Evolutionary conservation across 75 land plant genomes (phyloP).

Genomic region (Picea glauca): DNA sequence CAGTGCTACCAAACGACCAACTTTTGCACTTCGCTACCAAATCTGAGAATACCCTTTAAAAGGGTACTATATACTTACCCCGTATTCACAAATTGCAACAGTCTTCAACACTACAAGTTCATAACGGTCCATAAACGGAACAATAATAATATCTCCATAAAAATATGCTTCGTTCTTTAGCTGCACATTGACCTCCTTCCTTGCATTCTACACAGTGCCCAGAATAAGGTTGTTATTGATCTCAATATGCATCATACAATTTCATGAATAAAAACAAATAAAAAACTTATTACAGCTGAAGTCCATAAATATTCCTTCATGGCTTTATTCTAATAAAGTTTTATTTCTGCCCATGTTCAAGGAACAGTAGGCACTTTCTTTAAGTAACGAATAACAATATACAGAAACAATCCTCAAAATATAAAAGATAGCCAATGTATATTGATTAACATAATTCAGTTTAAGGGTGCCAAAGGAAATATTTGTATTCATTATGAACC

Average conservation of each 20-base stretch:
- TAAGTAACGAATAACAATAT: not conserved
- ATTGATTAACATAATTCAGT: not conserved
- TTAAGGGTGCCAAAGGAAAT: not conserved
- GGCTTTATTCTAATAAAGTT: not conserved
- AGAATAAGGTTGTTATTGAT: not conserved
- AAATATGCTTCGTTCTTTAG: conserved; percentile 63
- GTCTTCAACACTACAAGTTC: conserved; percentile 68
- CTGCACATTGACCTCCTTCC: conserved; percentile 59
- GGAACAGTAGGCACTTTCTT: not conserved
- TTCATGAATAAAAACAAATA: not conserved
- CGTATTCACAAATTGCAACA: conserved; percentile 72
- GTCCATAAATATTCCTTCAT: not conserved
- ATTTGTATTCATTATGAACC: too few relatives aligned
- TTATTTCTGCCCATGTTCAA: not conserved
- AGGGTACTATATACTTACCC: conserved; percentile 32
- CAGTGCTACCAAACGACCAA: not conserved
- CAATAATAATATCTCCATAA: conserved; percentile 56
- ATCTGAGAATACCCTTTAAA: not conserved
- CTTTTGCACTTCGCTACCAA: not conserved
- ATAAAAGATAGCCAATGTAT: not conserved
- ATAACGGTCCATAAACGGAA: conserved; percentile 70
- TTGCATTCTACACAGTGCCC: conserved; percentile 39
- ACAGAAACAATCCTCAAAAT: not conserved
- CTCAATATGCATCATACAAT: not conserved
- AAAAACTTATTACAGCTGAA: not conserved